Conservation (phyloP, 768 basidiomycete genomes). For the Neoboletus brunneissimus region DNA sequence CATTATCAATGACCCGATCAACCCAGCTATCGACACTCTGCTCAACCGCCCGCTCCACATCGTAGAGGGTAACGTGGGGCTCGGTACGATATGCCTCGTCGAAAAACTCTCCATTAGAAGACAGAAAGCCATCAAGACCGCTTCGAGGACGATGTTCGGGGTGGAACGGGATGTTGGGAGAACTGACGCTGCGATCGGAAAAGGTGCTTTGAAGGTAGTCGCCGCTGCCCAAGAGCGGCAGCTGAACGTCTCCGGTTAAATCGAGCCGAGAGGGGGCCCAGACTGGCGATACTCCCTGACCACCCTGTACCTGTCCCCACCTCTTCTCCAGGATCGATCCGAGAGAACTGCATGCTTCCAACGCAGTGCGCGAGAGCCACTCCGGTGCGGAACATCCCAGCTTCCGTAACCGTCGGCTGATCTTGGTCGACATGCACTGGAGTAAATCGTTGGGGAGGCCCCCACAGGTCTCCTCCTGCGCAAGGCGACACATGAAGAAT, state of each 20-base stretch:
- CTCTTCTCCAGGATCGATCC: not conserved
- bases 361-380: conserved; percentile 34
- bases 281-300: conserved; percentile 21
- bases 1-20: too few species aligned
- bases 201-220: too few species aligned
- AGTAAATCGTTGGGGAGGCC: conserved; percentile 29
- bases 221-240: too few species aligned
- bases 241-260: too few species aligned
- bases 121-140: too few species aligned
- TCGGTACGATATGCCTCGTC: not conserved
- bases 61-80: conserved; percentile 28
- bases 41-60: conserved; percentile 37
- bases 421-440: conserved; percentile 28
- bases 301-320: conserved; percentile 17
- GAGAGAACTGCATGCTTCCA: not conserved
- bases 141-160: not conserved
- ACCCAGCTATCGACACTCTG: conserved; percentile 29
- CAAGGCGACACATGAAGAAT: conserved; percentile 33
- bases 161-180: not conserved
- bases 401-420: conserved; percentile 25
- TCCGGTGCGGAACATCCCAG: conserved; percentile 22
- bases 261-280: conserved; percentile 3
- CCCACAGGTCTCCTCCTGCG: not conserved
- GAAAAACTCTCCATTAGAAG: too few species aligned
- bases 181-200: not conserved